Base-by-base conservation (phyloP, 371 early-diverging fungal genomes). In the Capillidium heterosporum region DNA sequence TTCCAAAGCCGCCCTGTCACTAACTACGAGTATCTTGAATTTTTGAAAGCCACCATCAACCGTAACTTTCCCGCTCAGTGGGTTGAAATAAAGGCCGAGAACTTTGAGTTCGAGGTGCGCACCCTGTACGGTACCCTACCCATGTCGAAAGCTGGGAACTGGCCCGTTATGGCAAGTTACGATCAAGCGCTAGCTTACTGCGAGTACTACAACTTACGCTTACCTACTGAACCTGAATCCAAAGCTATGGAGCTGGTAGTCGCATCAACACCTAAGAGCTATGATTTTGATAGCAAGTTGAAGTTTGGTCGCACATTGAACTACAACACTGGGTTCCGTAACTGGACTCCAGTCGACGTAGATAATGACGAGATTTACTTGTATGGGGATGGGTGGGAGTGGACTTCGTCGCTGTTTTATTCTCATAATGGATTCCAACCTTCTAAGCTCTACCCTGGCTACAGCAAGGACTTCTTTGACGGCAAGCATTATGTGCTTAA, bases 381-480 rank as follows among this genome's bases (percentile, higher is more conserved):
- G 4, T 44, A 77, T 15, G 88, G 86, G 1, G 77, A 75, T 46
- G 80, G 81, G 1, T 93, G 90, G 89, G 91, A 91, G 57, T 85
- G 84, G 88, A 89, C 91, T 2, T 43, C 68, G 0, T 84, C 88
- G 0, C 57, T 67, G 27, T 79, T 81, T 64, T 72, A 71, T 1
- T 60, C 63, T 0, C 65, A 76, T 59, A 71, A 68, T 1, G 82
- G 81, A 3, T 90, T 80, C 57, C 59, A 69, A 56, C 57, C 72
- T 0, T 83, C 84, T 13, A 58, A 63, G 27, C 59, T 84, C 29
- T 93, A 93, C 62, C 91, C 91, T 7, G 91, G 89, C 0, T 93
- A 91, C 66, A 84, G 88, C 13, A 63, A 75, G 10, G 93, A 93
- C 60, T 93, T 93, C 61, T 89, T 89, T 61, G 88, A 90, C 60